phyloP scores from a whole-genome alignment of 805 yeast genomes.

The Saccharomycopsis guyanensis region DNA sequence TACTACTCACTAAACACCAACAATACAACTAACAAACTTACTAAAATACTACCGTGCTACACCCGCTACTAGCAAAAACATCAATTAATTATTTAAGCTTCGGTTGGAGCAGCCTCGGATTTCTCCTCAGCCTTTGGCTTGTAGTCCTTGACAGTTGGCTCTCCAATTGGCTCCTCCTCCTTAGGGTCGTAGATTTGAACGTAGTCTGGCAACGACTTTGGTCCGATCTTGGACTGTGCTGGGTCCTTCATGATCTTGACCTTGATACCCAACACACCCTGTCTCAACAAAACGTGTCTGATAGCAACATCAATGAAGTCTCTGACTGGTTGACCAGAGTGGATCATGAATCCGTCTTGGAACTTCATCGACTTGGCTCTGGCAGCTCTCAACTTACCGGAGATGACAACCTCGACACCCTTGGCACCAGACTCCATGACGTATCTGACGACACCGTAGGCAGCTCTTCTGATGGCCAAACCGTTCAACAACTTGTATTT shows the following conservation, averaged over 20 bases:
- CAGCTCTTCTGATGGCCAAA: constrained; percentile 99
- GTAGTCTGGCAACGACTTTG: constrained; percentile 91
- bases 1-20: no score
- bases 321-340: constrained; percentile 99
- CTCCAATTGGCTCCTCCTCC: constrained; percentile 78
- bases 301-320: constrained; percentile 98
- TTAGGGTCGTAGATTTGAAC: constrained; percentile 90
- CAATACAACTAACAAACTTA: no score
- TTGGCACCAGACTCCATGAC: constrained; percentile 99
- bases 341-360: constrained; percentile 99
- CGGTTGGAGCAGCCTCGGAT: constrained; percentile 32
- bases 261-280: constrained; percentile 99
- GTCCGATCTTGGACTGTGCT: constrained; percentile 75
- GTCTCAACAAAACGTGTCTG: constrained; percentile 99
- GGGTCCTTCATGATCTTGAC: constrained; percentile 99
- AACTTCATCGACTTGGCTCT: constrained; percentile 99
- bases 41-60: no score
- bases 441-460: constrained; percentile 99
- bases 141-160: constrained; percentile 80
- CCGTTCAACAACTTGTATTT: constrained; percentile 97
- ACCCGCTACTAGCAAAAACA: no score
- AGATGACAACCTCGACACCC: constrained; percentile 99
- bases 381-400: constrained; percentile 99
- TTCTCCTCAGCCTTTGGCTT: constrained; percentile 33
- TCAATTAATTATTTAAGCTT: constrained; percentile 26